Conservation (phyloP, 345 rosid genomes). For the Iberis pinnata region DNA sequence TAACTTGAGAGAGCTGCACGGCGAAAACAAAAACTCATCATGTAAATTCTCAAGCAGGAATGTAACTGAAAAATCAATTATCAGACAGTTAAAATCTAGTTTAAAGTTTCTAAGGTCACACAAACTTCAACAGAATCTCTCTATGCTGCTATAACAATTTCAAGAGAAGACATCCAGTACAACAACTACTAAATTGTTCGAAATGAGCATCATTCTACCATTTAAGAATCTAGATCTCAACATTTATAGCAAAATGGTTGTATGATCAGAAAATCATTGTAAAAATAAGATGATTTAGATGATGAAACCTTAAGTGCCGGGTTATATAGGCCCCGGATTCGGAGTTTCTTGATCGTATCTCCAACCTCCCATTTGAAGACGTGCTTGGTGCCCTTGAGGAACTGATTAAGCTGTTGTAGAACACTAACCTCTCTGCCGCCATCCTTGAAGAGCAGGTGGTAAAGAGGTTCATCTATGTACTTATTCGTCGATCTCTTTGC, state of each 20-base stretch:
- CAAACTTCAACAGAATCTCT: too few species aligned
- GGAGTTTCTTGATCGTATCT: constrained; percentile 76
- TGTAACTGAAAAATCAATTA: background rate
- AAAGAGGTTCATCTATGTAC: constrained; percentile 82
- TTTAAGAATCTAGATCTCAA: background rate
- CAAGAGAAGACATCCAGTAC: too few species aligned
- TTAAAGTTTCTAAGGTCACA: too few species aligned
- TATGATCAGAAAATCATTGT: too few species aligned
- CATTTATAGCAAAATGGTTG: too few species aligned
- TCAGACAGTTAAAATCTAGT: too few species aligned
- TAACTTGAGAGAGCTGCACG: constrained; percentile 69
- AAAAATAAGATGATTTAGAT: too few species aligned
- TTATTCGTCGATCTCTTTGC: constrained; percentile 69
- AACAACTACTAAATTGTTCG: background rate
- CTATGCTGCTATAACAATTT: too few species aligned
- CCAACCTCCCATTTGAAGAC: constrained; percentile 97
- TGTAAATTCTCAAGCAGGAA: constrained; percentile 1
- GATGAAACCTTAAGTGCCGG: constrained; percentile 78
- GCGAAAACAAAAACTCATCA: background rate
- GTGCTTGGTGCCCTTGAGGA: constrained; percentile 75
- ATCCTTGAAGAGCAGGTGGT: constrained; percentile 55
- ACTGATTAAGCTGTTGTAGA: constrained; percentile 60
- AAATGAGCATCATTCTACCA: background rate
- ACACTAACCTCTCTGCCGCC: constrained; percentile 65
- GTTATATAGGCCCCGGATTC: constrained; percentile 55